Base-by-base conservation (phyloP, 129 eudicot species). In the Saussurea involucrata region DNA sequence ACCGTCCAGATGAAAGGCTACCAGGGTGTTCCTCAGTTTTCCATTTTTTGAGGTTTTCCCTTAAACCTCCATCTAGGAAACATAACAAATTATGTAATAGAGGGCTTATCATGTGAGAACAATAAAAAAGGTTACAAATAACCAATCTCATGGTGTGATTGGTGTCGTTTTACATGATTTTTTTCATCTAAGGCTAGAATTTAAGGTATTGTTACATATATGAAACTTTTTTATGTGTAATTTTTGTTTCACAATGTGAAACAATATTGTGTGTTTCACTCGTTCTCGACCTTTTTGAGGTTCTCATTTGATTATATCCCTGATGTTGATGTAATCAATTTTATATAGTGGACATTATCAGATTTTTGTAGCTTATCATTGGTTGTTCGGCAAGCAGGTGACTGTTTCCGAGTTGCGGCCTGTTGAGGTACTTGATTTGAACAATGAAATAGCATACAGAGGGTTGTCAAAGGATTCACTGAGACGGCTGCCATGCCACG, bases 401-500 rank as follows among this genome's bases (percentile, higher is more conserved):
- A 77, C 68, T 5, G 69, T 82, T 69, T 74, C 83, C 25, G 77
- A 44, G 75, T 44, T 76, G 44, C 84, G 68, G n/a, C 67, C 77
- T 58, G 81, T 70, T 29, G 89, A 80, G 77, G 68, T 78, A 40
- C 66, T 70, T 71, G 78, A 80, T 72, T 76, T 68, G 25, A 68
- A 55, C 25, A 82, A 72, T 67, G 94, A 84, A 75, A 73, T 69
- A 33, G 53, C 78, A n/a, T 44, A 67, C 66, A 70, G 60, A 80
- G 89, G 89, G 28, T 72, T 86, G 80, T 82, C 91, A 4, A 55
- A 73, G 60, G 88, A 82, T 37, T 73, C 87, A 21, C 53, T 89
- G 29, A 82, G 68, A 57, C 78, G 74, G 27, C 64, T 89, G 75
- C 94, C 94, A 63, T 82, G 78, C 68, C 85, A 86, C 67, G 63